phyloP scores from a whole-genome alignment of 352 stramenopile species.

The Globisporangium viniferum region DNA sequence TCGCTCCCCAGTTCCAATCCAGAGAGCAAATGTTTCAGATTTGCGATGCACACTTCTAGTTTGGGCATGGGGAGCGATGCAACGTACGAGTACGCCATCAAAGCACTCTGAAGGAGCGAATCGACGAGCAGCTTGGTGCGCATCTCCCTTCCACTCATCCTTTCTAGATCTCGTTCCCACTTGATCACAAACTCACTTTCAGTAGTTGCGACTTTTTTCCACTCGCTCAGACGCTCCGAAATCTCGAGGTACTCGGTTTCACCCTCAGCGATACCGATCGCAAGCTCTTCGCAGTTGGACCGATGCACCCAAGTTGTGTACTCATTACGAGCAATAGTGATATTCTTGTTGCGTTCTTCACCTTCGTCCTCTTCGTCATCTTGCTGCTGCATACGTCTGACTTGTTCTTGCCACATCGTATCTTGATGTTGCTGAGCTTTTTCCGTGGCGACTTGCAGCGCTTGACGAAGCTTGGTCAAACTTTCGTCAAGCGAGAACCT shows the following conservation, averaged over 20 bases:
- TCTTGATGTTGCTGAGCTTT: neutral
- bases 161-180: constrained; percentile 6
- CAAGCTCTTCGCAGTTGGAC: constrained; percentile 23
- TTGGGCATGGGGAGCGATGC: neutral
- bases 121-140: neutral
- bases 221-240: neutral
- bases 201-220: neutral
- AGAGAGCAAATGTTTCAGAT: constrained; percentile 5
- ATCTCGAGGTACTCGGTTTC: constrained; percentile 7
- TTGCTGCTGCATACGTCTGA: neutral
- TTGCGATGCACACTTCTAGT: neutral
- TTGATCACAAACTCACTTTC: neutral
- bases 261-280: constrained; percentile 20
- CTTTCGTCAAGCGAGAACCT: neutral
- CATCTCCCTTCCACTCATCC: neutral
- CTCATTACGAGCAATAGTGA: neutral
- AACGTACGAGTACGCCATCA: constrained; percentile 18
- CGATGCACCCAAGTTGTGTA: constrained; percentile 13
- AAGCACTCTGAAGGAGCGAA: constrained; percentile 6
- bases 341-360: neutral
- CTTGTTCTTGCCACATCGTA: neutral
- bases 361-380: neutral
- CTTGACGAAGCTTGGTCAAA: neutral
- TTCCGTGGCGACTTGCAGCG: neutral
- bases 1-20: neutral